Percentiles rank a stretch among this genome's conserved stretches.
These are phyloP conservation scores for Paraphaeosphaeria minitans DNA, from an alignment of 2,329 filamentous ascomycete genomes.

Conservation along the genomic window DNA sequence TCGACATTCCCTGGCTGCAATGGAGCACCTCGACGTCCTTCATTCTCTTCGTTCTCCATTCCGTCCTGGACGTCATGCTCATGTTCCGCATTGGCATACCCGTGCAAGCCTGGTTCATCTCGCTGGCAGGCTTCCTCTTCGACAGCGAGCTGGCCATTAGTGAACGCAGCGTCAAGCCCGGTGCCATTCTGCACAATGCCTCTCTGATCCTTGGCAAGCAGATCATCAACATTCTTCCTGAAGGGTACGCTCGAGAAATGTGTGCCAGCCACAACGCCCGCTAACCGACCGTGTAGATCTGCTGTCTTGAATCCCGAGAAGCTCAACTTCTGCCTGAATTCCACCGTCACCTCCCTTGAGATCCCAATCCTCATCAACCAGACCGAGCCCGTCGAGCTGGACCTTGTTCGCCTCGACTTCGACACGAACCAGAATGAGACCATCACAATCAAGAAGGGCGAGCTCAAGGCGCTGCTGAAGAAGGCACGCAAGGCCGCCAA, in stretches of 20 bases:
- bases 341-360: conserved; percentile 62
- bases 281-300: conserved; percentile 60
- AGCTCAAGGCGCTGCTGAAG: conserved; percentile 76
- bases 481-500: conserved; percentile 65
- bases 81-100: conserved; percentile 92
- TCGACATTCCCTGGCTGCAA: conserved; percentile 96
- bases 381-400: conserved; percentile 84
- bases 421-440: conserved; percentile 80
- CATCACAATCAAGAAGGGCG: conserved; percentile 73
- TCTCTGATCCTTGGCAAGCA: conserved; percentile 95
- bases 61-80: conserved; percentile 77
- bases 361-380: conserved; percentile 94
- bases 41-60: conserved; percentile 72
- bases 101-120: conserved; percentile 72
- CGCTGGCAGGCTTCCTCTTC: conserved; percentile 79
- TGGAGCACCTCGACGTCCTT: conserved; percentile 78
- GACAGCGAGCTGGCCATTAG: conserved; percentile 92
- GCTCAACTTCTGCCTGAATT: conserved; percentile 79
- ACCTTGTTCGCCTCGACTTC: conserved; percentile 85
- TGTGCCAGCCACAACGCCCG: conserved; percentile 10
- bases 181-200: conserved; percentile 85
- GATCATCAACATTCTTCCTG: conserved; percentile 95
- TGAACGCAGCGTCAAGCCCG: conserved; percentile 89
- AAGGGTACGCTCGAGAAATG: conserved; percentile 65
- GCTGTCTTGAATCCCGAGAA: conserved; percentile 84